A percentile compares a stretch with the other conserved stretches of the same genome.
These are phyloP conservation scores for Acanthamoeba divionensis DNA, from an alignment of 208 protist species.

Conservation along the genomic window DNA sequence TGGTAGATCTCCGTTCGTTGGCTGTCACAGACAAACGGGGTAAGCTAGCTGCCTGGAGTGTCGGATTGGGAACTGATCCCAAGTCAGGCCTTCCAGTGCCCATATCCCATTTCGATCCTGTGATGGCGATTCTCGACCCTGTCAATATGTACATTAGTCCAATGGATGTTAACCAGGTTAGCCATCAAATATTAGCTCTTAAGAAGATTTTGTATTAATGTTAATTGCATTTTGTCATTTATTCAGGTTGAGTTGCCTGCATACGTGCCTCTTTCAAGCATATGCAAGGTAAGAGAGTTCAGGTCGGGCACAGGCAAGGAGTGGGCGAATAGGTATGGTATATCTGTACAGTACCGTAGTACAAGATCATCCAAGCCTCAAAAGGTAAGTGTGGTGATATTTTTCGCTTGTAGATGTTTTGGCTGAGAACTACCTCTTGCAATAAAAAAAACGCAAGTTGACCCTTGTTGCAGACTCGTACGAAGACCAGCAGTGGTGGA, in stretches of 20 bases:
- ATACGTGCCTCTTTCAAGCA: background rate
- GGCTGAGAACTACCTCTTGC: no score
- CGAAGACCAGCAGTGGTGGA: conserved; percentile 13
- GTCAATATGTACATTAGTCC: background rate
- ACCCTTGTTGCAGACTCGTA: background rate
- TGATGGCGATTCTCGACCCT: background rate
- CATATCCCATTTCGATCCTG: background rate
- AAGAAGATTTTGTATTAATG: background rate
- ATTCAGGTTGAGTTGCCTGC: background rate
- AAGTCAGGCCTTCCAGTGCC: conserved; percentile 2
- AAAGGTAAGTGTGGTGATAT: no score
- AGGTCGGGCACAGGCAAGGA: conserved; percentile 5
- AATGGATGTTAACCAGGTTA: background rate
- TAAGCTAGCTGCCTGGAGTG: background rate
- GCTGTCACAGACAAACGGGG: background rate
- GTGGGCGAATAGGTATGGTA: background rate
- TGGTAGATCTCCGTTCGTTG: background rate
- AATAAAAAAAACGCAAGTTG: no score
- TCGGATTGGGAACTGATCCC: background rate
- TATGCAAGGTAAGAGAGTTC: background rate
- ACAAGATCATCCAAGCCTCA: background rate
- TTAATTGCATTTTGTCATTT: no score
- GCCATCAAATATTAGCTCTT: background rate
- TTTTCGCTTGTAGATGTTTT: no score
- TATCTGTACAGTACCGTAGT: background rate